A percentile compares a stretch with the other conserved stretches of the same genome.
Conservation (phyloP, 805 yeast species). For the Candida chilensis region DNA sequence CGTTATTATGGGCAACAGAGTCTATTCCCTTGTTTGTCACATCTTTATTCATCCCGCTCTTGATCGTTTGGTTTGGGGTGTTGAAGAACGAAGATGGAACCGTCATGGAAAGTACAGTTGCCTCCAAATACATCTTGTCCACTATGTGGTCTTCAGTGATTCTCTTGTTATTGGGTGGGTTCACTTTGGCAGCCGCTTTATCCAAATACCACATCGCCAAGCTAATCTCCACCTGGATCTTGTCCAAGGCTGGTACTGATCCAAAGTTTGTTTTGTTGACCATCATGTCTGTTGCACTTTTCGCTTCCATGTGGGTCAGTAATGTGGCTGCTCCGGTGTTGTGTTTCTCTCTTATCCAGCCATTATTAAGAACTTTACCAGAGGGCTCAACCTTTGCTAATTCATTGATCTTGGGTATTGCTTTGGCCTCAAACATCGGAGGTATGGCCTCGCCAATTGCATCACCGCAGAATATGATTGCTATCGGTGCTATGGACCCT, state of each 20-base stretch:
- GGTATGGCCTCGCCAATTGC: slow-evolving; percentile 98
- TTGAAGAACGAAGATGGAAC: slow-evolving; percentile 45
- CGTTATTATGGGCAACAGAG: slow-evolving; percentile 93
- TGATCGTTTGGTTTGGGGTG: slow-evolving; percentile 67
- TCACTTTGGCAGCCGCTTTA: slow-evolving; percentile 88
- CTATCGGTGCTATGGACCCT: slow-evolving; percentile 75
- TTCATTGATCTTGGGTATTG: slow-evolving; percentile 84
- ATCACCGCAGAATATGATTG: slow-evolving; percentile 92
- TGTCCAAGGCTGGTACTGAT: slow-evolving; percentile 77
- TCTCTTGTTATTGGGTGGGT: slow-evolving; percentile 85
- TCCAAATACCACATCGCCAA: slow-evolving; percentile 89
- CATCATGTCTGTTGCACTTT: slow-evolving; percentile 78
- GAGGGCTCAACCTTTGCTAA: slow-evolving; percentile 70
- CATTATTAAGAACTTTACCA: slow-evolving; percentile 76
- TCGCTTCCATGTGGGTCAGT: slow-evolving; percentile 91
- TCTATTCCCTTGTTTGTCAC: slow-evolving; percentile 89
- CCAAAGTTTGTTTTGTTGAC: slow-evolving; percentile 72
- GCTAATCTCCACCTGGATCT: slow-evolving; percentile 70
- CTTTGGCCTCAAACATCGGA: slow-evolving; percentile 86
- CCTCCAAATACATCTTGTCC: slow-evolving; percentile 70
- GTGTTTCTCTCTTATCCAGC: slow-evolving; percentile 86
- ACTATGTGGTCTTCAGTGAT: slow-evolving; percentile 96
- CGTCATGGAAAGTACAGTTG: slow-evolving; percentile 54
- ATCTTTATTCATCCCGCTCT: slow-evolving; percentile 71
- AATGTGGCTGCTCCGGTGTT: slow-evolving; percentile 97